Evolutionary conservation across 148 eudicot species (phyloP), one percentile per base, ranked within the genome.

Genomic region (Limonium bicolor): DNA sequence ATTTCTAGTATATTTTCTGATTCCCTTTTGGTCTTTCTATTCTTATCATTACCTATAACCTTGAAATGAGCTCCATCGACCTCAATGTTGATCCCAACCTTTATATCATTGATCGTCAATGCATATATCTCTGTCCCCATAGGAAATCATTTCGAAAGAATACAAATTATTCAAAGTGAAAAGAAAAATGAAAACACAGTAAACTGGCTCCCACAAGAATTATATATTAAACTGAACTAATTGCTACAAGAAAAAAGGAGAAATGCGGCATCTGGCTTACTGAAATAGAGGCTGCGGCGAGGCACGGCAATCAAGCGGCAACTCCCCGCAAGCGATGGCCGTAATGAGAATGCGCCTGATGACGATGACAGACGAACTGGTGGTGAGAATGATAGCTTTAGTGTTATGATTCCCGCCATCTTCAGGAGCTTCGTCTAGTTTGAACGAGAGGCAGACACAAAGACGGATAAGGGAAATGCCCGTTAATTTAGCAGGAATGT

Each of bases 31-130:
- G n/a, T n/a, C n/a, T n/a, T n/a, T n/a, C n/a, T n/a, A n/a, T n/a
- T n/a, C n/a, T n/a, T n/a, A n/a, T n/a, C n/a, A 46, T 34, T 63
- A 80, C 95, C 95, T 36, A 86, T 41, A 52, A 86, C 80, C 56
- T 57, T 80, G 83, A 86, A 86, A 53, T 92, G 93, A 66, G 72
- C 53, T 42, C 93, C 95, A 61, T 86, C 95, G 2, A 86, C 95
- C 65, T 77, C 93, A 63, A 86, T 57, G 60, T 57, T 81, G 51
- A 58, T 36, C 30, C 95, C 95, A 4, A 86, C 95, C 48, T 81
- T 86, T 3, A 86, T 86, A 52, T 86, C 93, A 64, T 86, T 86
- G 51, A 92, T 81, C 9, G 78, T 67, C 34, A 65, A 54, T 5
- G 92, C 95, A 70, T 60, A 77, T 36, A 86, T 77, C 54, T 26